Evolutionary conservation across 2,329 filamentous ascomycete genomes (phyloP).

Genomic region (Claviceps paspali): DNA sequence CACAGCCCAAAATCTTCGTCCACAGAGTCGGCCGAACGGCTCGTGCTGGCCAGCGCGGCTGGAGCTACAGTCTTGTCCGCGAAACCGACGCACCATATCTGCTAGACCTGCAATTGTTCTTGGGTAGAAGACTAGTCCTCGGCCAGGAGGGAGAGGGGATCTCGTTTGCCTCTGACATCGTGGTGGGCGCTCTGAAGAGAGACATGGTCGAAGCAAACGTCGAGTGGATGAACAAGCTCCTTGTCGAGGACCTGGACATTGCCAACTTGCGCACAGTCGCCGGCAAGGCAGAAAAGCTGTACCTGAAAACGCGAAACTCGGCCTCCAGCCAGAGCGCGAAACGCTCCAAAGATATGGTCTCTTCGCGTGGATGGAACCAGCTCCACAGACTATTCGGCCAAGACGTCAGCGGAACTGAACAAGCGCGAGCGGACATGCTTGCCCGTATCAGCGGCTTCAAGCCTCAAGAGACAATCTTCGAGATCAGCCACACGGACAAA

Average conservation of each 20-base stretch:
- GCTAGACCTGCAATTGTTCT: conserved; percentile 83
- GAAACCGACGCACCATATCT: conserved; percentile 84
- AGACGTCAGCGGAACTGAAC: conserved; percentile 48
- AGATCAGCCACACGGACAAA: conserved; percentile 64
- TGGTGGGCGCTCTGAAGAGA: conserved; percentile 61
- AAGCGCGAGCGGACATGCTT: conserved; percentile 71
- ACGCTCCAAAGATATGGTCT: conserved; percentile 62
- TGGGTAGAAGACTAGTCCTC: conserved; percentile 68
- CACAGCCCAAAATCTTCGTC: conserved; percentile 91
- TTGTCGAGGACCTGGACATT: conserved; percentile 64
- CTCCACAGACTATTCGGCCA: conserved; percentile 70
- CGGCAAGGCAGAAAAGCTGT: conserved; percentile 81
- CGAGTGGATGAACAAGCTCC: conserved; percentile 70
- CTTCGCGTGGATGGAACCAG: conserved; percentile 54
- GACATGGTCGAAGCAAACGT: conserved; percentile 59
- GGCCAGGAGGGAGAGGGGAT: conserved; percentile 48
- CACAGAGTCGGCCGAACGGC: conserved; percentile 94
- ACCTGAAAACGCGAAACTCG: conserved; percentile 75
- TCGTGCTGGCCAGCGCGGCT: conserved; percentile 79
- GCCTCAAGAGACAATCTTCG: conserved; percentile 91
- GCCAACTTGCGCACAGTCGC: conserved; percentile 56
- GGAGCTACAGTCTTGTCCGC: conserved; percentile 86
- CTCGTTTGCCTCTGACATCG: conserved; percentile 69
- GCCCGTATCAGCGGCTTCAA: conserved; percentile 78
- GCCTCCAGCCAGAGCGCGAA: conserved; percentile 86